phyloP scores from a whole-genome alignment of 192 early-diverging fungal genomes.

The Obelidium mucronatum region DNA sequence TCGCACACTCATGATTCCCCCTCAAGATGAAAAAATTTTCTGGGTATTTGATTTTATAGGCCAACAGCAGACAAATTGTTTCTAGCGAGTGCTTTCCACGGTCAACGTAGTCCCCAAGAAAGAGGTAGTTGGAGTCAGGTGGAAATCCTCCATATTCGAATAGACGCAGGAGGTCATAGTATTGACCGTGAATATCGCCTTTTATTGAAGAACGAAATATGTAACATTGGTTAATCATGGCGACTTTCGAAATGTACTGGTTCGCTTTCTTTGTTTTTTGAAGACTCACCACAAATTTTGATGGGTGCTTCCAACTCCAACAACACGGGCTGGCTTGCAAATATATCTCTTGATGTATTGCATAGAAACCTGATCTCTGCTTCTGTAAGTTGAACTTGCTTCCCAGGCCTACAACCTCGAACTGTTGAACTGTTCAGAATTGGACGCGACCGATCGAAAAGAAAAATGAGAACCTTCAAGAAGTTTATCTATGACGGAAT shows the following conservation, averaged over 20 bases:
- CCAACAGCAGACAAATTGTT: constrained; percentile 95
- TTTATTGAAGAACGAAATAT: not conserved
- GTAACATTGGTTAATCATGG: not conserved
- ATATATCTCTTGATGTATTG: constrained; percentile 86
- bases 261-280: no score
- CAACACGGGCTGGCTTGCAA: constrained; percentile 88
- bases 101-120: constrained; percentile 98
- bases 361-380: constrained; percentile 89
- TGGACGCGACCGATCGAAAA: no score
- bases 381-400: constrained; percentile 90
- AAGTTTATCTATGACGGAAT: constrained; percentile 81
- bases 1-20: constrained; percentile 98
- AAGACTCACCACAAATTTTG: constrained; percentile 86
- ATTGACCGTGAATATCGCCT: constrained; percentile 95
- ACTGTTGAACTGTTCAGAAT: constrained; percentile 54
- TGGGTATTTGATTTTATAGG: constrained; percentile 99
- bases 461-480: constrained; percentile 71
- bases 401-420: constrained; percentile 88
- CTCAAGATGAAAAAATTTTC: constrained; percentile 99
- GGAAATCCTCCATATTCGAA: constrained; percentile 98
- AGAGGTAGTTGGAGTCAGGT: constrained; percentile 95
- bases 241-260: no score
- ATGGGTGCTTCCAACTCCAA: constrained; percentile 92
- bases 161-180: constrained; percentile 93
- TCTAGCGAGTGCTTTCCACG: constrained; percentile 97